Evolutionary conservation across 495 filamentous ascomycete genomes (phyloP), one percentile per base, ranked within the genome.

Genomic region (Penicillium waksmanii): DNA sequence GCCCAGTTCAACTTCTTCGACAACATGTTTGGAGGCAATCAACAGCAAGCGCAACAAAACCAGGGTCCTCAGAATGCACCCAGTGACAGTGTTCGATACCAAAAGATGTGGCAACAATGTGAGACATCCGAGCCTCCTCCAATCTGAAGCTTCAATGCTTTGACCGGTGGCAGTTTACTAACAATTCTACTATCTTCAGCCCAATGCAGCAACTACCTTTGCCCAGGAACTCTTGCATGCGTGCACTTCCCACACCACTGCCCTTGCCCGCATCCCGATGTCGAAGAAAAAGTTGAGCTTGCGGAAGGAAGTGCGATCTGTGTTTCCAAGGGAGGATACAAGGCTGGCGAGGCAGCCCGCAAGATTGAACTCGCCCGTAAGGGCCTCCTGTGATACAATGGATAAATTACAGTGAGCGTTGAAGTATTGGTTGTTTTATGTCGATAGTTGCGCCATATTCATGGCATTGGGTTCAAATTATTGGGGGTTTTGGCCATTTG

Each of bases 171-270:
- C 56, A 38, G 6, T 60, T 60, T 40, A 31, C 19, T 43, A 10
- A 8, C 18, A 43, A 51, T 42, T 34, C 21, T 2, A 40, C 25
- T 12, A 36, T 42, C 35, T 25, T 40, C 58, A 89, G 85, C 89
- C 9, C 86, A 84, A 69, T 97, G 93, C 78, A 83, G 88, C 58
- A 90, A 92, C 65, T 97, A 96, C 70, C 85, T 96, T n/a, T 97
- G 93, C 68, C 93, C 93, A 1, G 88, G 85, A 52, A 97, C 92
- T 4, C 84, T 97, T 23, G 88, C 91, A 6, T 97, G 93, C 78
- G 93, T 97, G 2, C 86, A 90, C 69, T 91, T 96, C 80, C 92
- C 93, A 8, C 92, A 96, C 73, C 93, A 97, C 75, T 97, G 93
- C 71, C 93, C 93, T 7, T 97, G 93, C 73, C 80, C 91, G 3